These are phyloP conservation scores for Globisporangium nodosum DNA, from an alignment of 352 stramenopile species.

Conservation along the genomic window DNA sequence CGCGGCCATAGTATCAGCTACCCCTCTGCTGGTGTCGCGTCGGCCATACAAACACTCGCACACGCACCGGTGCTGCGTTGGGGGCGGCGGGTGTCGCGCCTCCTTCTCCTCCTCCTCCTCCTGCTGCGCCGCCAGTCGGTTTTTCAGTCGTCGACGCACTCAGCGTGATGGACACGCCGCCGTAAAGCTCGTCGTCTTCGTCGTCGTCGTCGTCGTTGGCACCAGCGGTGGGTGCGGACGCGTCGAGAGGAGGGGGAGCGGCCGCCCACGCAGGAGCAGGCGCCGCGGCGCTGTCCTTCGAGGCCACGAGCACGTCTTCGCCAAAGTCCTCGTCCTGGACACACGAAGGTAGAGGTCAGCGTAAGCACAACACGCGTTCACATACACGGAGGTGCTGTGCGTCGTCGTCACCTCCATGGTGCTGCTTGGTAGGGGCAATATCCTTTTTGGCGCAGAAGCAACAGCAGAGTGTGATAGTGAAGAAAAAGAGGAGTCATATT, in stretches of 20 bases:
- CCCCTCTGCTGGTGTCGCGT: neutral
- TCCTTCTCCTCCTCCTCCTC: neutral
- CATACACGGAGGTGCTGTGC: too few relatives aligned
- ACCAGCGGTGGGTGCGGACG: neutral
- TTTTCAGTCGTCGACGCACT: constrained; percentile 22
- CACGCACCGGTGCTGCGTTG: neutral
- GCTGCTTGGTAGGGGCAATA: too few relatives aligned
- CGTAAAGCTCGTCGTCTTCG: constrained; percentile 77
- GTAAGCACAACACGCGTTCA: neutral
- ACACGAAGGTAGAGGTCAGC: neutral
- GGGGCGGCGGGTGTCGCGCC: constrained; percentile 5
- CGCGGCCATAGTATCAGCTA: neutral
- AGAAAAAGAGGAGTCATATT: too few relatives aligned
- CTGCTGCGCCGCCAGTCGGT: neutral
- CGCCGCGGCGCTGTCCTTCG: constrained; percentile 13
- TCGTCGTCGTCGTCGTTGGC: constrained; percentile 38
- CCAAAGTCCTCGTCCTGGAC: constrained; percentile 75
- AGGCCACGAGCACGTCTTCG: constrained; percentile 56
- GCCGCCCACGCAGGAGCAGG: constrained; percentile 6
- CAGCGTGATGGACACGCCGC: constrained; percentile 69
- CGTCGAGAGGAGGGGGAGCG: neutral
- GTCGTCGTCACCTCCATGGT: constrained; percentile 17
- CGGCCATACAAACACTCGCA: too few relatives aligned
- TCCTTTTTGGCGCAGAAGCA: too few relatives aligned
- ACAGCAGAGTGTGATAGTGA: too few relatives aligned